phyloP scores from a whole-genome alignment of 2,329 filamentous ascomycete species.

The Xylaria sp. region DNA sequence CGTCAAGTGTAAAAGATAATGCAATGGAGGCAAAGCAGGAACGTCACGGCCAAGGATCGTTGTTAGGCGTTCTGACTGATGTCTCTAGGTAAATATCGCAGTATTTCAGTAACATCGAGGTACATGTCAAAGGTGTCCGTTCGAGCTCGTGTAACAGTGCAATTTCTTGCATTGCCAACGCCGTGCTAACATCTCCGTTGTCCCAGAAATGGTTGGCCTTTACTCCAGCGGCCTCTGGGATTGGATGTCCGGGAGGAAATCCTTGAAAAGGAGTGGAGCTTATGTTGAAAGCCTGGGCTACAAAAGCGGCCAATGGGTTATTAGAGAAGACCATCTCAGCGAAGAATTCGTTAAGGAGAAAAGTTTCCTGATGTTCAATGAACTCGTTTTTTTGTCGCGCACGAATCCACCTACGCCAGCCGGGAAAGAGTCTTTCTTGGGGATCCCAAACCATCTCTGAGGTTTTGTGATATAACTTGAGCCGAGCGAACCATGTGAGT shows the following conservation, averaged over 20 bases:
- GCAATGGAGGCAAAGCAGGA: constrained; percentile 10
- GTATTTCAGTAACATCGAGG: constrained; percentile 1
- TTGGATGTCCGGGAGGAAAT: too few relatives aligned
- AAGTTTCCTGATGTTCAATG: not conserved
- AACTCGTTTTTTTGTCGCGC: not conserved
- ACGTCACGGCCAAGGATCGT: not conserved
- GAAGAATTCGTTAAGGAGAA: not conserved
- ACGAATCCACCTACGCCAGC: not conserved
- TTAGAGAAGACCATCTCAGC: not conserved
- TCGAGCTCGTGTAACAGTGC: not conserved
- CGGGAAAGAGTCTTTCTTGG: not conserved
- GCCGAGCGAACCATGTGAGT: constrained; percentile 11
- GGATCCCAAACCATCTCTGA: not conserved
- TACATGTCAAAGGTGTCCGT: too few relatives aligned
- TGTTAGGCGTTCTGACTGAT: not conserved
- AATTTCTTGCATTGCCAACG: constrained; percentile 19
- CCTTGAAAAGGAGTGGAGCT: not conserved
- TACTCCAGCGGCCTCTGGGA: not conserved
- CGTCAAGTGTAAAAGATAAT: constrained; percentile 2
- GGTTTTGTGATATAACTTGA: constrained; percentile 13
- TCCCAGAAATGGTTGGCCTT: not conserved
- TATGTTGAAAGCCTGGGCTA: not conserved
- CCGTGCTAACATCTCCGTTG: constrained; percentile 12
- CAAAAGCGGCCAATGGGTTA: not conserved
- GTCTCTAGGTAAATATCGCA: constrained; percentile 8